Evolutionary conservation across 2,329 filamentous ascomycete genomes (phyloP), one percentile per base, ranked within the genome.

Genomic region (Colletotrichum plurivorum): DNA sequence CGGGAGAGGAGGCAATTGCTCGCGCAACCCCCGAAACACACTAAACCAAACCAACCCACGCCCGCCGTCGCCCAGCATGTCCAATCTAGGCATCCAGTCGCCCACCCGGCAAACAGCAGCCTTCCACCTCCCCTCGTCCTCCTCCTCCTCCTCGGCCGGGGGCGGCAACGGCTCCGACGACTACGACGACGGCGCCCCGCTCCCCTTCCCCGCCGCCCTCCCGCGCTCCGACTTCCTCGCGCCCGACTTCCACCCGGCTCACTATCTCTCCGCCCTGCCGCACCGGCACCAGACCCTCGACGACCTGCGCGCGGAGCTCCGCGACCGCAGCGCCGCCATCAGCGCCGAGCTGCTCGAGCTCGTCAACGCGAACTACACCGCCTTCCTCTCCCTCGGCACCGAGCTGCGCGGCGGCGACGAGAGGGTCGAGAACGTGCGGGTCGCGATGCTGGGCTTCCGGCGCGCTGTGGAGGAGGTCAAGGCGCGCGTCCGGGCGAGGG

Each of bases 281-380:
- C 91, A 96, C 77, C 92, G 96, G 1, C 96, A 99, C 79, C 96
- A 99, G 80, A 98, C 95, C 0, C 93, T 99, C 55, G 95, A 97
- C 78, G 96, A 99, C 79, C 85, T 99, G 39, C 93, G 95, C 43
- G 84, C 91, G 5, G 97, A 99, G 76, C 86, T 99, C 16, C 91
- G 95, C 52, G 89, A 94, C 67, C 88, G 97, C 60, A 93, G 91
- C 73, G 89, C 93, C 73, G 87, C 92, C 20, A 91, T 99, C 70
- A 93, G 91, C 75, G 89, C 92, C 71, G 96, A 99, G 82, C 87
- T 99, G 3, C 86, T 99, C 18, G 95, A 98, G 81, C 89, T 99
- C 8, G 96, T 99, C 73, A 99, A 99, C 77, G 89, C 92, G 59
- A 97, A 99, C 80, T 98, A 99, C 78, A 92, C 94, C 55, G 93